Percentiles rank a stretch among this genome's conserved stretches.
Evolutionary conservation across 2,329 filamentous ascomycete genomes (phyloP).

Genomic region (Aspergillus arachidicola): DNA sequence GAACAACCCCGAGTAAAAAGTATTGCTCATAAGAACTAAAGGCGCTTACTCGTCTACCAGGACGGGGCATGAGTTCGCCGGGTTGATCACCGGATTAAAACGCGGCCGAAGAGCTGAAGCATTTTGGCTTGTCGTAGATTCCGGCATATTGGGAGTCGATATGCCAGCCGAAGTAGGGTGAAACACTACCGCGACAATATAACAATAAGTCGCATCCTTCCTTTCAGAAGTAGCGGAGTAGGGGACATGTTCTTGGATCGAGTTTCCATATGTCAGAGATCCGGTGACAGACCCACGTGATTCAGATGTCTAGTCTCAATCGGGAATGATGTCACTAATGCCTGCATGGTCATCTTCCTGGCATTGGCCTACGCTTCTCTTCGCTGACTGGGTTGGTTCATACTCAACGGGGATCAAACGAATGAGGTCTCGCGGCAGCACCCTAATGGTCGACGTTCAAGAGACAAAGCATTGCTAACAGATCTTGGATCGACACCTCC

Average conservation of each 20-base stretch:
- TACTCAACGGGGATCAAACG: not conserved
- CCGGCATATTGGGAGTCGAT: constrained; percentile 23
- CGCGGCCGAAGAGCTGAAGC: constrained; percentile 20
- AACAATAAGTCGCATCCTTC: not conserved
- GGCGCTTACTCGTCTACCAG: constrained; percentile 50
- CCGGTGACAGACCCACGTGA: constrained; percentile 16
- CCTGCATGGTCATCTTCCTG: too few species aligned
- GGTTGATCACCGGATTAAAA: constrained; percentile 57
- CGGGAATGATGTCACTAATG: constrained; percentile 20
- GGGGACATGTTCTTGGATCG: not conserved
- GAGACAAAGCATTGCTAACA: not conserved
- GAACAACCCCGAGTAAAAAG: not conserved
- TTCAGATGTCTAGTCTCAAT: constrained; percentile 10
- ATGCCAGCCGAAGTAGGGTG: too few species aligned
- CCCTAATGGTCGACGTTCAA: not conserved
- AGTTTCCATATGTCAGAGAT: not conserved
- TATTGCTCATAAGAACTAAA: not conserved
- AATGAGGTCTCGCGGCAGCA: not conserved
- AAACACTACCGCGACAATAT: not conserved
- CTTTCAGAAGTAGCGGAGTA: not conserved
- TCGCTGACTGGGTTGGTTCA: not conserved
- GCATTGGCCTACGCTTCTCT: not conserved
- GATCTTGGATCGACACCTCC: constrained; percentile 6
- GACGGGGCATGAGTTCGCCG: constrained; percentile 52
- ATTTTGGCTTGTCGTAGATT: constrained; percentile 21